Conservation (phyloP, 2,329 filamentous ascomycete genomes). For the Pezicula carpinea region DNA sequence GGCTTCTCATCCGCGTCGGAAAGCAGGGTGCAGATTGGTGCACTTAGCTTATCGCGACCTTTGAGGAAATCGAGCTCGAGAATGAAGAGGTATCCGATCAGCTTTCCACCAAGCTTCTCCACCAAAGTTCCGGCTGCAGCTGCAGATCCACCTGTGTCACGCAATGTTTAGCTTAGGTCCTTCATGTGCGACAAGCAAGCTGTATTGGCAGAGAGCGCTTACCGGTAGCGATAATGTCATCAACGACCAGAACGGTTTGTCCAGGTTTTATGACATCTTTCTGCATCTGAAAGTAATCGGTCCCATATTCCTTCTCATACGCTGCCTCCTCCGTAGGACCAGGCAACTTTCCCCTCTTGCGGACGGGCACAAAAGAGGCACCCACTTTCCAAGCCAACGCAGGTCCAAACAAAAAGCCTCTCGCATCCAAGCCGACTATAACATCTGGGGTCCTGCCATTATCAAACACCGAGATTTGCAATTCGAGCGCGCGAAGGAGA, state of each 20-base stretch:
- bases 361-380: slow-evolving; percentile 84
- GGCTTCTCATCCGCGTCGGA: slow-evolving; percentile 47
- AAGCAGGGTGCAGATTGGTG: slow-evolving; percentile 79
- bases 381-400: slow-evolving; percentile 78
- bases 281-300: slow-evolving; percentile 96
- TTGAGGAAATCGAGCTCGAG: slow-evolving; percentile 93
- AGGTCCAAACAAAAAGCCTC: slow-evolving; percentile 94
- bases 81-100: slow-evolving; percentile 90
- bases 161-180: slow-evolving; percentile 6
- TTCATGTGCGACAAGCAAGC: background rate
- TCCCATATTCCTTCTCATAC: slow-evolving; percentile 94
- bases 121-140: slow-evolving; percentile 83
- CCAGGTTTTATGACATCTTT: slow-evolving; percentile 76
- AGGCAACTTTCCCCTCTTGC: slow-evolving; percentile 94
- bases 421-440: slow-evolving; percentile 86
- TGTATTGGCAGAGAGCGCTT: slow-evolving; percentile 31
- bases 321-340: slow-evolving; percentile 79
- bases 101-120: slow-evolving; percentile 75
- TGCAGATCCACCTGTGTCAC: slow-evolving; percentile 74
- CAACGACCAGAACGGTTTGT: slow-evolving; percentile 87
- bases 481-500: slow-evolving; percentile 78
- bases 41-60: slow-evolving; percentile 82
- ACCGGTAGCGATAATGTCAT: slow-evolving; percentile 99
- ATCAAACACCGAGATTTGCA: slow-evolving; percentile 68
- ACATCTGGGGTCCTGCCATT: slow-evolving; percentile 69